These are phyloP conservation scores for Lipomyces chichibuensis DNA, from an alignment of 805 yeast species.

Conservation along the genomic window DNA sequence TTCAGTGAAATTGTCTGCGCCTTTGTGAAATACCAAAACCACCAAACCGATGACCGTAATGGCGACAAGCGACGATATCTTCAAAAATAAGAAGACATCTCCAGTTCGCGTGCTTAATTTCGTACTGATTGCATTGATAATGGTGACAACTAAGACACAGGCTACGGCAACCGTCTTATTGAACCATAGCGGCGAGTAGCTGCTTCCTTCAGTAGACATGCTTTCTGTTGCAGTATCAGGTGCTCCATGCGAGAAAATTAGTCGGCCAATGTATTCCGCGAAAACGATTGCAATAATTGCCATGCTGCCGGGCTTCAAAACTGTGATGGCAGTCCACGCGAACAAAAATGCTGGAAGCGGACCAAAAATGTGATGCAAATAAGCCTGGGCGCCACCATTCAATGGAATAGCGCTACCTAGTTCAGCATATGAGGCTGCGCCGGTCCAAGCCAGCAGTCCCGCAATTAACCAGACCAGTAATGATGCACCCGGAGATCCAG, in stretches of 20 bases:
- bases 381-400: conserved; percentile 50
- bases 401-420: conserved; percentile 48
- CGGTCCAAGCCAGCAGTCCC: conserved; percentile 51
- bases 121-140: conserved; percentile 42
- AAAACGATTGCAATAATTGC: conserved; percentile 49
- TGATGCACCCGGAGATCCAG: conserved; percentile 47
- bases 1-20: conserved; percentile 37
- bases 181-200: conserved; percentile 37
- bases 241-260: conserved; percentile 12
- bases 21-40: conserved; percentile 32
- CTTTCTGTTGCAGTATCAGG: background rate
- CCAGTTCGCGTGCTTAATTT: conserved; percentile 44
- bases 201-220: conserved; percentile 26
- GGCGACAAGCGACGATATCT: conserved; percentile 42
- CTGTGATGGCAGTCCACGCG: conserved; percentile 47
- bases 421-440: conserved; percentile 50
- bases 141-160: conserved; percentile 40
- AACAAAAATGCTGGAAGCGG: conserved; percentile 46
- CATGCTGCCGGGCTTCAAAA: conserved; percentile 48
- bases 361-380: conserved; percentile 46
- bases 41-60: conserved; percentile 43
- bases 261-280: conserved; percentile 46
- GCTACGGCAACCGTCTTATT: conserved; percentile 43
- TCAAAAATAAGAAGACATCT: conserved; percentile 43
- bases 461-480: conserved; percentile 47